Base-by-base conservation (phyloP, 164 flowering plant species). In the Kalanchoe fedtschenkoi region DNA sequence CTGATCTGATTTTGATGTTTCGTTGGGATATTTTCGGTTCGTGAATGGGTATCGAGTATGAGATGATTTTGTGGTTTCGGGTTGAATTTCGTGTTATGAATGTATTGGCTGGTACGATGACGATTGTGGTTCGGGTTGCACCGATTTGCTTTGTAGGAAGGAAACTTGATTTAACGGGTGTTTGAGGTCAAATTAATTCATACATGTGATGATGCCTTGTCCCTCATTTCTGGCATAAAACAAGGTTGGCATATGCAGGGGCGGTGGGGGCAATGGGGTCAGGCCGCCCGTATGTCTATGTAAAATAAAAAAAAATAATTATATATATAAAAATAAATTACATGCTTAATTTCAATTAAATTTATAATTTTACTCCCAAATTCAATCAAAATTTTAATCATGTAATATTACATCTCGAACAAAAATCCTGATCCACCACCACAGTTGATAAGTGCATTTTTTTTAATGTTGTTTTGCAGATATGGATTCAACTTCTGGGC, bases 401-500 rank as follows among this genome's bases (percentile, higher is more conserved):
- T n/a, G n/a, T n/a, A n/a, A n/a, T n/a, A n/a, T n/a, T n/a, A n/a
- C n/a, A n/a, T n/a, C n/a, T n/a, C n/a, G n/a, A n/a, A n/a, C n/a
- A n/a, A n/a, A n/a, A n/a, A n/a, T n/a, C n/a, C n/a, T n/a, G n/a
- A n/a, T n/a, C n/a, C n/a, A n/a, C n/a, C n/a, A n/a, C n/a, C n/a
- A n/a, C n/a, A n/a, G n/a, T n/a, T n/a, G n/a, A n/a, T n/a, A 7
- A n/a, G 6, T 43, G 21, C 6, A 5, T 43, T 21, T 43, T 7
- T 43, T 43, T 2, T 6, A 10, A 21, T 7, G 34, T n/a, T n/a
- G n/a, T n/a, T 60, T 58, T 67, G 77, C 75, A 74, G 78, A 63
- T 28, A 84, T 84, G 89, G 81, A 78, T 34, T 22, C 64, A 63
- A 71, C 71, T 60, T 66, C 67, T 11, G 66, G 71, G 46, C 75